Percentiles rank a stretch among this genome's conserved stretches.
phyloP scores from a whole-genome alignment of 2,329 filamentous ascomycete species.

The Fusarium chuoi region DNA sequence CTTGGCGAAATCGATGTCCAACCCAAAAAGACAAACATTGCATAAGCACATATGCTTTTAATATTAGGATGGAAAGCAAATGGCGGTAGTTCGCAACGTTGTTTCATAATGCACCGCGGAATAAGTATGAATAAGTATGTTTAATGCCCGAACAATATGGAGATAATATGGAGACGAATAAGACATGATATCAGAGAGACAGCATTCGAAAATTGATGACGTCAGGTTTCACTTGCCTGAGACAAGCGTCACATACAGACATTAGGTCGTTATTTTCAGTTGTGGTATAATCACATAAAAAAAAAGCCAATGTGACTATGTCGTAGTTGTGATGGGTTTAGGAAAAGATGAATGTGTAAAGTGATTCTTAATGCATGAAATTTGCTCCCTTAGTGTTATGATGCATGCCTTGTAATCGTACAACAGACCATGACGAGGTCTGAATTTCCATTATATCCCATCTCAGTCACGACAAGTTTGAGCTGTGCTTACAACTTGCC shows the following conservation, averaged over 20 bases:
- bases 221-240: background rate
- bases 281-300: background rate
- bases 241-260: background rate
- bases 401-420: slow-evolving; percentile 38
- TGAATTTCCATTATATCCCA: slow-evolving; percentile 20
- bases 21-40: slow-evolving; percentile 38
- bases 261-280: background rate
- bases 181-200: background rate
- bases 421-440: slow-evolving; percentile 16
- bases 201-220: background rate
- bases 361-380: slow-evolving; percentile 19
- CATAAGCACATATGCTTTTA: slow-evolving; percentile 4
- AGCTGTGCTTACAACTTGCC: slow-evolving; percentile 28
- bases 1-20: slow-evolving; percentile 49
- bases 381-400: slow-evolving; percentile 25
- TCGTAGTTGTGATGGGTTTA: background rate
- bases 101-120: background rate
- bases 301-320: background rate
- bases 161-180: background rate
- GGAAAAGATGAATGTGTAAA: background rate
- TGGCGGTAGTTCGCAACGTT: background rate
- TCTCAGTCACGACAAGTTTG: background rate
- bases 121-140: background rate
- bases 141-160: background rate
- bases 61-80: background rate